These are phyloP conservation scores for Cytospora piceae DNA, from an alignment of 2,329 filamentous ascomycete genomes.

Conservation along the genomic window DNA sequence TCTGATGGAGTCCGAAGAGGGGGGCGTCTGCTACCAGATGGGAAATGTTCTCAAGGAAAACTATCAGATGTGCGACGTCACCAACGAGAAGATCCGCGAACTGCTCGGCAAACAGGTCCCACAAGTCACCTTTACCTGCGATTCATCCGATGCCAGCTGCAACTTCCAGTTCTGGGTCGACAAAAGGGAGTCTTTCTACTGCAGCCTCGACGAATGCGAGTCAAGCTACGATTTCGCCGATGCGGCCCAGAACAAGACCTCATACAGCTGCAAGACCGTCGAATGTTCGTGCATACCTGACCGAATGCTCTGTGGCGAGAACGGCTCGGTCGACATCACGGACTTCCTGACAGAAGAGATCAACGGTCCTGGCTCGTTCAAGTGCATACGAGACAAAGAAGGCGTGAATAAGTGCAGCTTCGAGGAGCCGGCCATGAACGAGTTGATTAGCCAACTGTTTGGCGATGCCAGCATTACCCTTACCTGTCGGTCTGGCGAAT, in stretches of 20 bases:
- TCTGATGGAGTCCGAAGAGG: constrained; percentile 80
- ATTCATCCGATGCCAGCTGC: constrained; percentile 73
- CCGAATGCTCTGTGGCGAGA: constrained; percentile 91
- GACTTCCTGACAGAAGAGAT: constrained; percentile 86
- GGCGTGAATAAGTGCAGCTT: constrained; percentile 74
- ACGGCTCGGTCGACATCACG: constrained; percentile 86
- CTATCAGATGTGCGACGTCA: constrained; percentile 97
- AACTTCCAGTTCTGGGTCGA: constrained; percentile 99
- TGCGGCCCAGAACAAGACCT: constrained; percentile 72
- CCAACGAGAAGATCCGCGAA: constrained; percentile 89
- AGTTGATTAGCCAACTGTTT: constrained; percentile 84
- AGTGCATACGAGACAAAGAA: constrained; percentile 69
- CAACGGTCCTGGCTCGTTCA: constrained; percentile 84
- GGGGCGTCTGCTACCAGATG: constrained; percentile 88
- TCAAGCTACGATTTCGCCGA: constrained; percentile 71
- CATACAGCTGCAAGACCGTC: constrained; percentile 83
- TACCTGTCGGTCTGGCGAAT: constrained; percentile 84
- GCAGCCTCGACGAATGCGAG: constrained; percentile 79
- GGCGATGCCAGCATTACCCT: constrained; percentile 89
- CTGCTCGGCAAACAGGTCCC: constrained; percentile 83
- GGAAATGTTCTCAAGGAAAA: constrained; percentile 92
- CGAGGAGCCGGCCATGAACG: constrained; percentile 89
- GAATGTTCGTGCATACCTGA: constrained; percentile 86
- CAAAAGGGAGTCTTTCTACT: constrained; percentile 93
- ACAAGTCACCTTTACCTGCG: constrained; percentile 93